phyloP scores from a whole-genome alignment of 192 early-diverging fungal species.

The Backusella morwellensis region DNA sequence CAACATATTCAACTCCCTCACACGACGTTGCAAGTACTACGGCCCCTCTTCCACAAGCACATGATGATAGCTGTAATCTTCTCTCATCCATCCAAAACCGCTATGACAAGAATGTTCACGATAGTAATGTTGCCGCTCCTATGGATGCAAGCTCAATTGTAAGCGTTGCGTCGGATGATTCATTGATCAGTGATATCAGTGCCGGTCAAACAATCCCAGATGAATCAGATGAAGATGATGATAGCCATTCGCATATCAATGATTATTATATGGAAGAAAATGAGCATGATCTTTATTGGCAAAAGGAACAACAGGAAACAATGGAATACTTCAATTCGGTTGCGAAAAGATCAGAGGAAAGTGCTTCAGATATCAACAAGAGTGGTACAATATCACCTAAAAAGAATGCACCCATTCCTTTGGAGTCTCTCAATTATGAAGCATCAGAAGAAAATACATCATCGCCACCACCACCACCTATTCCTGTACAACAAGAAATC shows the following conservation, averaged over 20 bases:
- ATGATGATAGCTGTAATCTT: neutral
- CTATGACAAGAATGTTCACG: neutral
- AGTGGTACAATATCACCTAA: neutral
- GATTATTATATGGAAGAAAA: neutral
- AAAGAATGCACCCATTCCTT: neutral
- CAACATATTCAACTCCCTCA: neutral
- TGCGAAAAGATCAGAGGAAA: neutral
- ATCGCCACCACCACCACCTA: neutral
- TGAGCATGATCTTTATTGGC: conserved; percentile 1
- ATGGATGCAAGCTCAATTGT: neutral
- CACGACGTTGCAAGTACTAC: neutral
- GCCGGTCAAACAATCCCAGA: conserved; percentile 11
- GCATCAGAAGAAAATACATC: neutral
- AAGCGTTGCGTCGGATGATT: conserved; percentile 30
- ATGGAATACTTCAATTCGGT: neutral
- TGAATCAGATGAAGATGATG: conserved; percentile 22
- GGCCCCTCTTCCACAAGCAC: neutral
- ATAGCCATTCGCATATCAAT: conserved; percentile 9
- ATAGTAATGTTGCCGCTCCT: neutral
- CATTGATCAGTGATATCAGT: conserved; percentile 28
- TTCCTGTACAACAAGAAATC: neutral
- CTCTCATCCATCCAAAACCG: neutral
- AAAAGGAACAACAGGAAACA: conserved; percentile 3
- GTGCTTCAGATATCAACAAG: neutral
- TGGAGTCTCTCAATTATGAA: neutral